Base-by-base conservation (phyloP, 23 red algal species). In the Gracilariopsis chorda region DNA sequence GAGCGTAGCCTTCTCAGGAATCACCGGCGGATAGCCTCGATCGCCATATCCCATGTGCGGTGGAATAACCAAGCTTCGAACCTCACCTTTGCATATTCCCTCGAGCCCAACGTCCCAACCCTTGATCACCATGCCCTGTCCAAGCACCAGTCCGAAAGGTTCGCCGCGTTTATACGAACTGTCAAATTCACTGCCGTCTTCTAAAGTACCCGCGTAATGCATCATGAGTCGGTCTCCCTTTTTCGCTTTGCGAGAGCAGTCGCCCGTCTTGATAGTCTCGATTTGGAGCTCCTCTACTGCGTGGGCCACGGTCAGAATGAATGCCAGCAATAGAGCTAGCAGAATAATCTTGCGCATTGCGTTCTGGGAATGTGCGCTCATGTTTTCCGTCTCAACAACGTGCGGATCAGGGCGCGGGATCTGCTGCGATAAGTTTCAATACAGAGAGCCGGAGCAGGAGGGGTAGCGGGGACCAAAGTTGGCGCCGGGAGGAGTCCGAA, bases 61-160 rank as follows among this genome's bases (percentile, higher is more conserved):
- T 45, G 95, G 84, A 41, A 89, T 87, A 17, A 71, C 63, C 44
- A 97, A 56, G 9, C 41, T 83, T 20, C 84, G 86, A 23, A 83
- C 43, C 74, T 97, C 88, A 51, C 95, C 95, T 37, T 64, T 78
- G 47, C 86, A 83, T 48, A 97, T 87, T 63, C 85, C 93, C 34
- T 81, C 84, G 10, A 95, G 44, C n/a, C 82, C 93, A 11, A 73
- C 80, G 63, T 97, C 95, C 89, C 88, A 97, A 40, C 88, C 95
- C 24, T 87, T 86, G 62, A 98, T 94, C 13, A 98, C 95, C 64
- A 86, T 84, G 14, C 95, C 95, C 48, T 76, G 52, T 23, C 91
- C 95, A n/a, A 98, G 60, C 19, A 45, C 30, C 45, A 98, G 86
- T 24, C 29, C 75, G 48, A 98, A 94, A 7, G 95, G 95, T 2